Base-by-base conservation (phyloP, 441 rosid genomes). In the Euphorbia celastroides region DNA sequence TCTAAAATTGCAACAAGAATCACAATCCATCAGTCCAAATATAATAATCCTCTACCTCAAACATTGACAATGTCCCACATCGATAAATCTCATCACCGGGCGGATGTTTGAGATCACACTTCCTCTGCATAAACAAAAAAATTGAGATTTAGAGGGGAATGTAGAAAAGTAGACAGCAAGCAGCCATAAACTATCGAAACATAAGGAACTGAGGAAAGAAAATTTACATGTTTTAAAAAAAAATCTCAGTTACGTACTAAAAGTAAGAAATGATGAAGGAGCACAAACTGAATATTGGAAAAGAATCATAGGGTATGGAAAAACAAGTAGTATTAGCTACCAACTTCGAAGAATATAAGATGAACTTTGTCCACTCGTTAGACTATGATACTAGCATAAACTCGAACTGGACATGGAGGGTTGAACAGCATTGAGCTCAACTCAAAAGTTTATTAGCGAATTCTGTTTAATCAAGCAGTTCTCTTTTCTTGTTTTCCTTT, bases 51-150 rank as follows among this genome's bases (percentile, higher is more conserved):
- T 64, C 60, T 77, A 92, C 98, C 98, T 95, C 98, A 80, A 95
- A 95, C 99, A 95, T 95, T 55, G 99, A 95, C 76, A 95, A 71
- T 9, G 98, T 95, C 70, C 97, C 96, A 64, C 99, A 80, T 72
- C 99, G 86, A 68, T 95, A 95, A 69, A 95, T 95, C 85, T 92
- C 99, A 78, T 95, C 99, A 30, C 98, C 99, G 60, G 99, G 99
- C 19, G 98, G 99, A 71, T 95, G 97, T 83, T 95, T 92, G 59
- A 92, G 83, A 81, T 95, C 99, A 70, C 99, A 95, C 80, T 95
- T 95, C 74, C 77, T 88, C 98, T 93, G 69, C 72, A 81, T 55
- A 75, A 67, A 23, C 19, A 54, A 34, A 28, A 36, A 68, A 19
- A 7, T 27, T 65, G 10, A 52, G 28, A 65, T 14, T 14, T 64